A percentile compares a stretch with the other conserved stretches of the same genome.
Evolutionary conservation across 2,329 filamentous ascomycete genomes (phyloP).

Genomic region (Ramichloridium luteum): DNA sequence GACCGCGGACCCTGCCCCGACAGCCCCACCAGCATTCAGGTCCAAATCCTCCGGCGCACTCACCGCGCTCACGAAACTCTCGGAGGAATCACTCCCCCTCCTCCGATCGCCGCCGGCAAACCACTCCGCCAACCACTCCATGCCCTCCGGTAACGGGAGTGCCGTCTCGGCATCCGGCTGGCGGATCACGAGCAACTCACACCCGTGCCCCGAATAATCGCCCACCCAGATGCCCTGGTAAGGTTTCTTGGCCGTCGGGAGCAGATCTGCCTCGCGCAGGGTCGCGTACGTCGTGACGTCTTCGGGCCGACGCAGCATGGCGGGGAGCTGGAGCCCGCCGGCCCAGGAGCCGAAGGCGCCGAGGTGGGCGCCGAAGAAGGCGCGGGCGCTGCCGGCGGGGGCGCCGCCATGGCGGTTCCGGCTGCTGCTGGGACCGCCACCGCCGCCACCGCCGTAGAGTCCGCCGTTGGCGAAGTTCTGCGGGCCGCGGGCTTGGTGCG

Average conservation of each 20-base stretch:
- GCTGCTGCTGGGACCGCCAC: constrained; percentile 14
- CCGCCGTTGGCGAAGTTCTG: no score
- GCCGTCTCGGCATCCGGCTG: constrained; percentile 49
- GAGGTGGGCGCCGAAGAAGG: constrained; percentile 4
- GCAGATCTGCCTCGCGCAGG: constrained; percentile 62
- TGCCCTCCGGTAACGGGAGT: constrained; percentile 28
- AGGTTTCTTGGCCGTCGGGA: constrained; percentile 64
- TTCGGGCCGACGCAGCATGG: constrained; percentile 36
- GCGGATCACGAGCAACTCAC: constrained; percentile 72
- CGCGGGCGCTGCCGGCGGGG: no score
- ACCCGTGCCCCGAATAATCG: constrained; percentile 78
- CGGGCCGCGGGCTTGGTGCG: no score
- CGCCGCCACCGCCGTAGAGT: no score
- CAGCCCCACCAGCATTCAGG: background rate
- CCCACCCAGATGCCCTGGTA: constrained; percentile 88
- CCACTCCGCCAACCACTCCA: constrained; percentile 22
- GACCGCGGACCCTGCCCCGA: constrained; percentile 3
- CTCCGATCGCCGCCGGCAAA: constrained; percentile 18
- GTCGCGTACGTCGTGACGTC: constrained; percentile 56
- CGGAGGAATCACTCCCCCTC: constrained; percentile 11
- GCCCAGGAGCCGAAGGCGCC: constrained; percentile 5
- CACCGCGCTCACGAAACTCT: constrained; percentile 11
- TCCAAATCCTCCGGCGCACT: constrained; percentile 9
- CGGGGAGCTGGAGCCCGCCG: no score
- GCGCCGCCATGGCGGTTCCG: constrained; percentile 20